phyloP scores from a whole-genome alignment of 805 yeast species.

The Jamesozyma lodderae region DNA sequence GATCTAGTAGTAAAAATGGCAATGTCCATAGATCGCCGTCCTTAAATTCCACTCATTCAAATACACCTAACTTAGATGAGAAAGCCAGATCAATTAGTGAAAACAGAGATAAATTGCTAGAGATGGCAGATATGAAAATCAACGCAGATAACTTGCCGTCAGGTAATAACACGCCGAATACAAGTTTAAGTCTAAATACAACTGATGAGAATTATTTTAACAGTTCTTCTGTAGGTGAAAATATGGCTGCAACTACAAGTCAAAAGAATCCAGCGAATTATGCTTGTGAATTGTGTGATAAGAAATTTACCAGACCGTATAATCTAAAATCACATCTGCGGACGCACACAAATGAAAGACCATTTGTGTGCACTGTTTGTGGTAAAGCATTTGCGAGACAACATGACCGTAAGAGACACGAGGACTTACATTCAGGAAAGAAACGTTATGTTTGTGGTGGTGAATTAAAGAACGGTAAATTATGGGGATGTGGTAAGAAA shows the following conservation, averaged over 20 bases:
- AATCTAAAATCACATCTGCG: conserved; percentile 84
- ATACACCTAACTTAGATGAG: conserved; percentile 19
- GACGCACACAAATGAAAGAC: conserved; percentile 82
- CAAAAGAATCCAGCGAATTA: conserved; percentile 24
- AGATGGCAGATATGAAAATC: conserved; percentile 20
- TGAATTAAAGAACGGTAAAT: conserved; percentile 41
- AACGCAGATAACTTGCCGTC: conserved; percentile 3
- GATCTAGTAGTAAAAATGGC: too few species aligned
- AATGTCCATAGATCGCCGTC: conserved; percentile 4
- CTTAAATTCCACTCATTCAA: conserved; percentile 1
- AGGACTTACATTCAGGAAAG: conserved; percentile 66
- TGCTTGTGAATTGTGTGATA: conserved; percentile 77
- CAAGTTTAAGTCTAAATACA: not conserved
- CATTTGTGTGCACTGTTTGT: conserved; percentile 62
- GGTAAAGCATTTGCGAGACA: conserved; percentile 77
- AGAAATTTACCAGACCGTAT: conserved; percentile 84
- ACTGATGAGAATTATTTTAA: not conserved
- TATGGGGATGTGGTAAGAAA: conserved; percentile 77
- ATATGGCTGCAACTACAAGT: not conserved
- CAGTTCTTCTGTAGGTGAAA: not conserved
- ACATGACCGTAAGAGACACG: conserved; percentile 71
- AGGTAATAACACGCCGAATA: not conserved
- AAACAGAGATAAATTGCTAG: conserved; percentile 24
- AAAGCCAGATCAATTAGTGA: conserved; percentile 27
- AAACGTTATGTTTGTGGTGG: conserved; percentile 70